These are phyloP conservation scores for Trichocladium uniseriatum DNA, from an alignment of 495 filamentous ascomycete species.

Conservation along the genomic window DNA sequence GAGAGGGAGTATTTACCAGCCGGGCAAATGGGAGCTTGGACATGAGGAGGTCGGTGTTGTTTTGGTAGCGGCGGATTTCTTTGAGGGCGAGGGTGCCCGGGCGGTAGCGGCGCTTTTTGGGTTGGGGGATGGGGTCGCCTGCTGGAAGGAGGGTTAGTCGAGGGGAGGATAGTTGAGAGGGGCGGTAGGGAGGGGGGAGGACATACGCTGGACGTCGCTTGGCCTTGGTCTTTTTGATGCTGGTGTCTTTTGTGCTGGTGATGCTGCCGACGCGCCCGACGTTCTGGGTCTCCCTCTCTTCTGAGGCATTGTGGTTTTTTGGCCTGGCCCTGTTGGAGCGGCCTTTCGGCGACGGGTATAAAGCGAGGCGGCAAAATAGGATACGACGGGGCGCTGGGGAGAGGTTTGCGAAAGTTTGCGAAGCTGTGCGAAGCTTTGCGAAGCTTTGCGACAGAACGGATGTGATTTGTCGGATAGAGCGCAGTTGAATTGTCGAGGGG, in stretches of 20 bases:
- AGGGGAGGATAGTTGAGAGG: no score
- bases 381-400: neutral
- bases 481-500: neutral
- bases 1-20: slow-evolving; percentile 46
- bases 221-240: slow-evolving; percentile 6
- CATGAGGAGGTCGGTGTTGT: slow-evolving; percentile 69
- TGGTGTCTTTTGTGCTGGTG: neutral
- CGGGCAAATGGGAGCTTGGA: slow-evolving; percentile 78
- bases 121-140: slow-evolving; percentile 59
- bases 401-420: no score
- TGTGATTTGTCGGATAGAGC: neutral
- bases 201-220: slow-evolving; percentile 25
- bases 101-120: slow-evolving; percentile 59
- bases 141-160: slow-evolving; percentile 34
- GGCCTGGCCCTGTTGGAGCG: neutral
- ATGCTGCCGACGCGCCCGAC: neutral
- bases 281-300: neutral
- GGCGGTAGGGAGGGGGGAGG: neutral
- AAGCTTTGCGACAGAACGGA: slow-evolving; percentile 4
- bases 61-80: slow-evolving; percentile 82
- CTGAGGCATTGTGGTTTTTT: slow-evolving; percentile 4
- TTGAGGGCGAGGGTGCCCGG: slow-evolving; percentile 77
- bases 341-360: neutral
- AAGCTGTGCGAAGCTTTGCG: neutral
- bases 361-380: neutral